Evolutionary conservation across 306 rosid species (phyloP).

Genomic region (Parietaria judaica): DNA sequence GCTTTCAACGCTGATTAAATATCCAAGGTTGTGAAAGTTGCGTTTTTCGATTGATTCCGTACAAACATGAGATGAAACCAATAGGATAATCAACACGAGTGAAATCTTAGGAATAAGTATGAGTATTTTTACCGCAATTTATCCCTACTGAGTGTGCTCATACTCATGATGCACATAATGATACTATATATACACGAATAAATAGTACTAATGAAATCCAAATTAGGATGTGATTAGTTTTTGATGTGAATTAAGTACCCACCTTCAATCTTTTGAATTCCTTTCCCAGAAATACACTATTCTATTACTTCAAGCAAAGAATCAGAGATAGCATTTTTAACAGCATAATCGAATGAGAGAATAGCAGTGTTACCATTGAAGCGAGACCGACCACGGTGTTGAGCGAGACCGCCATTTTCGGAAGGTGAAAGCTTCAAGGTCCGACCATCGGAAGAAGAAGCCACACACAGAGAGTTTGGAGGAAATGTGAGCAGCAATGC

Average conservation of each 20-base stretch:
- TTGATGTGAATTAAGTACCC: not conserved
- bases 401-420: conserved; percentile 54
- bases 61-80: too few species aligned
- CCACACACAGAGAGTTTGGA: conserved; percentile 7
- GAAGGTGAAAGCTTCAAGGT: conserved; percentile 21
- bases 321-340: too few species aligned
- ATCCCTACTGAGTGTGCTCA: too few species aligned
- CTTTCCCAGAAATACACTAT: not conserved
- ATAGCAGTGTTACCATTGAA: conserved; percentile 36
- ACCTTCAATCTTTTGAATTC: not conserved
- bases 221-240: not conserved
- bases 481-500: too few species aligned
- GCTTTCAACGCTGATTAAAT: too few species aligned
- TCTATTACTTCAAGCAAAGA: too few species aligned
- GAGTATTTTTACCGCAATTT: too few species aligned
- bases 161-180: not conserved
- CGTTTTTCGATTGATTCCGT: too few species aligned
- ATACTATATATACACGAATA: too few species aligned
- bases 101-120: too few species aligned
- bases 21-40: too few species aligned
- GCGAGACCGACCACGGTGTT: conserved; percentile 42
- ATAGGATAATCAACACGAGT: too few species aligned
- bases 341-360: not conserved
- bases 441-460: conserved; percentile 34
- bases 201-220: conserved; percentile 5